Evolutionary conservation across 2,329 filamentous ascomycete genomes (phyloP), one percentile per base, ranked within the genome.

Genomic region (Salinomyces thailandicus): DNA sequence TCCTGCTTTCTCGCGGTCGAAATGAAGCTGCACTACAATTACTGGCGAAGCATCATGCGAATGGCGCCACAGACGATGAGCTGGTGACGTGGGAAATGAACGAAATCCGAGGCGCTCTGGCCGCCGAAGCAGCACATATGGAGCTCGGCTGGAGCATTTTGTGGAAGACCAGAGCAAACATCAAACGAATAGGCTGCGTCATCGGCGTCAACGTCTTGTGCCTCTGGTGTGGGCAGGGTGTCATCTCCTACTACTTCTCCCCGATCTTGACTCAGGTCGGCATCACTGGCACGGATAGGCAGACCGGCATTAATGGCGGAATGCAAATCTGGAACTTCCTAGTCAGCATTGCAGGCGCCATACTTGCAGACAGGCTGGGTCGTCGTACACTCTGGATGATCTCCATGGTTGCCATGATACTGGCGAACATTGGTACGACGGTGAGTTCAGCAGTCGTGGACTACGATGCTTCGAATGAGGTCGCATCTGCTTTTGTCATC

Each of bases 1-100:
- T 68, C 67, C 54, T 77, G 18, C 62, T 77, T 29, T 64, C 66
- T 22, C 63, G 71, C 42, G 71, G 72, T 19, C 61, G 63, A 15
- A 41, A 53, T 1, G 64, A 72, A 4, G 61, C 75, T 46, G 73
- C 73, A 0, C 64, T 60, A 12, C 56, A 58, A 0, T 11, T 35
- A 16, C 32, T 35, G 11, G 32, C 32, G 20, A 28, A 28, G 9
- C 26, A 35, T 15, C 32, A 35, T 16, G 32, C 32, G 7, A 35
- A 35, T 15, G 32, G 18, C 32, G 32, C 26, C 15, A n/a, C 13
- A 7, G 14, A 22, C 18, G 32, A 35, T 26, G 6, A 22, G 18
- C 12, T 35, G 18, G 32, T 35, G 6, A 5, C 6, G 15, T 35
- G 5, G 5, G 32, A 35, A 18, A 7, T 7, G 5, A 8, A 8